phyloP scores from a whole-genome alignment of 352 stramenopile species.

The Globisporangium uncinulatum region DNA sequence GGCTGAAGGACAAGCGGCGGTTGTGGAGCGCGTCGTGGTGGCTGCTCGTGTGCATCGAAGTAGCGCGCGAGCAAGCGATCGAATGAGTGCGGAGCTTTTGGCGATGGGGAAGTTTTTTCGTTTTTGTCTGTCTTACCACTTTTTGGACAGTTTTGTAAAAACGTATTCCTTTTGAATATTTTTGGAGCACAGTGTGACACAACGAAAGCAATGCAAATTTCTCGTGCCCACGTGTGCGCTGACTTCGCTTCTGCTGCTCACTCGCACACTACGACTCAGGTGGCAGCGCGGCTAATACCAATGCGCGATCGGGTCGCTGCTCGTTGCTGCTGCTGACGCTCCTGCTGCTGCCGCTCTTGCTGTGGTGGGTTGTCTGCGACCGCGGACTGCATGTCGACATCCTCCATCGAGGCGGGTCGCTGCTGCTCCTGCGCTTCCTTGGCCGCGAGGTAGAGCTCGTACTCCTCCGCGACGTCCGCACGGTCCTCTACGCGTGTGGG shows the following conservation, averaged over 20 bases:
- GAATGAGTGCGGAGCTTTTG: too few relatives aligned
- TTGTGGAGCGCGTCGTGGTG: not conserved
- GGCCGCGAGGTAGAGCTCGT: constrained; percentile 53
- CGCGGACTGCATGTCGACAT: not conserved
- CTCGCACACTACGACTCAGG: too few relatives aligned
- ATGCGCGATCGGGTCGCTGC: constrained; percentile 29
- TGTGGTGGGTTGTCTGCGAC: constrained; percentile 24
- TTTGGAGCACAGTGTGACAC: too few relatives aligned
- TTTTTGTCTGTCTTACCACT: too few relatives aligned
- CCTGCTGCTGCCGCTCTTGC: not conserved
- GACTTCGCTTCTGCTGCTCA: too few relatives aligned
- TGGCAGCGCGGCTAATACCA: constrained; percentile 10
- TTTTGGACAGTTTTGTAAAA: too few relatives aligned
- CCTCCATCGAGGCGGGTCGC: not conserved
- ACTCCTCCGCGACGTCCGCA: constrained; percentile 65
- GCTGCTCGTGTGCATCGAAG: too few relatives aligned
- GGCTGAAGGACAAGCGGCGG: not conserved
- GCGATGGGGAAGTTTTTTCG: too few relatives aligned
- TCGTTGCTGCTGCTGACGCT: constrained; percentile 19
- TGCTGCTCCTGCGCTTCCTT: constrained; percentile 28
- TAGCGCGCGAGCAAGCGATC: not conserved
- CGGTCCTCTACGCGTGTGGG: constrained; percentile 63
- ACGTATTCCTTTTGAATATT: too few relatives aligned
- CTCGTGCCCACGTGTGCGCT: too few relatives aligned
- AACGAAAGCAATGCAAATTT: too few relatives aligned